phyloP scores from a whole-genome alignment of 2,329 filamentous ascomycete species.

The Alternaria tenuissima region DNA sequence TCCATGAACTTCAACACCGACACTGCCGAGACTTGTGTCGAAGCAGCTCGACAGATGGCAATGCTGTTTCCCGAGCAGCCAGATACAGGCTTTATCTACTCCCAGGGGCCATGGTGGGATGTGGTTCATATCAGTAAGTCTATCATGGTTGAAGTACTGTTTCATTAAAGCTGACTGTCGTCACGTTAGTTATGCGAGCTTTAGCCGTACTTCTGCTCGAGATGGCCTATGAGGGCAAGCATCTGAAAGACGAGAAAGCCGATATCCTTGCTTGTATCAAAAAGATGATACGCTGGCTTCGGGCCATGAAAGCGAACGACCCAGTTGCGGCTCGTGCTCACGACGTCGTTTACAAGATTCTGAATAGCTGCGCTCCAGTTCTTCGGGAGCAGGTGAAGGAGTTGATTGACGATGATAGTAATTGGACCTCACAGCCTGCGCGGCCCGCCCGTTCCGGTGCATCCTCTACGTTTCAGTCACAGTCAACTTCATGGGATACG shows the following conservation, averaged over 20 bases:
- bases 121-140: conserved; percentile 45
- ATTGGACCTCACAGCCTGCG: not conserved
- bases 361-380: conserved; percentile 22
- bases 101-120: conserved; percentile 53
- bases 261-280: conserved; percentile 41
- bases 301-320: conserved; percentile 39
- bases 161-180: not conserved
- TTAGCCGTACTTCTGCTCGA: conserved; percentile 50
- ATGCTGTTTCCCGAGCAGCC: conserved; percentile 44
- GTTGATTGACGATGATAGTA: conserved; percentile 10
- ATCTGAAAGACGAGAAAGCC: conserved; percentile 35
- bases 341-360: conserved; percentile 24
- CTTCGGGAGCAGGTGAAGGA: conserved; percentile 25
- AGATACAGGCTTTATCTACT: conserved; percentile 38
- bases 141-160: not conserved
- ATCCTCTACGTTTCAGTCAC: not conserved
- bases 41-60: conserved; percentile 44
- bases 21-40: conserved; percentile 44
- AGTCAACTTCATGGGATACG: not conserved
- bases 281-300: conserved; percentile 48
- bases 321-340: conserved; percentile 45
- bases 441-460: not conserved
- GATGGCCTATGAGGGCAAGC: conserved; percentile 40
- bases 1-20: conserved; percentile 46
- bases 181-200: conserved; percentile 47